Base-by-base conservation (phyloP, 1,284 basidiomycete genomes). In the Hypsizygus ulmarius region DNA sequence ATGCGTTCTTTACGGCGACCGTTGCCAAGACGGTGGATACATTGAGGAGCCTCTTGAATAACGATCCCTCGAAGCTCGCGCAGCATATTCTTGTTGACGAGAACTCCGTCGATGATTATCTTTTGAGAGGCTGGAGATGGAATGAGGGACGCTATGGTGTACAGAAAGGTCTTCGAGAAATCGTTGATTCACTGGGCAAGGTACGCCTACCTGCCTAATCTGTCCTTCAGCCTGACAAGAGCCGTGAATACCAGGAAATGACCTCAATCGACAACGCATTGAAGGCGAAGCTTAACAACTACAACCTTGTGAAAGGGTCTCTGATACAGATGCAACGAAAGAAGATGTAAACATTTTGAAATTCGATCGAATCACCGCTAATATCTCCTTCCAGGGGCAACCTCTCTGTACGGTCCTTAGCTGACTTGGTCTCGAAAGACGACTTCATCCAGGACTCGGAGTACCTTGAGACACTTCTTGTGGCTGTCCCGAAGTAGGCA, bases 1-100 rank as follows among this genome's bases (percentile, higher is more conserved):
- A 99, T 59, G 65, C 79, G n/a, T 81, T 81, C 72, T 94, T 97
- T 72, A 97, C 92, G 2, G 73, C 81, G 16, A 84, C 86, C 9
- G 88, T 96, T 50, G 90, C 90, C 52, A 98, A 97, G 77, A 88
- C 90, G 18, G 92, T 98, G 50, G 97, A 99, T 63, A 95, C 93
- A 0, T 79, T 98, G 42, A 89, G 94, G 39, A 91, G 88, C 55
- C 79, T 99, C 45, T 72, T 96, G 45, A 94, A 93, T 63, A 94
- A 97, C 59, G 93, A 97, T 63, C 81, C 88, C 8, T 64, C 76
- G 35, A 93, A 93, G 65, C 78, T 97, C 29, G 71, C 79, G 15
- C 90, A 93, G 64, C 93, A 97, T 63, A 74, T 87, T 21, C 74
- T 88, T 35, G 84, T 98, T 16, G 89, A 97, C 59, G 93, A 97